phyloP scores from a whole-genome alignment of 768 basidiomycete genomes.

The Jaapia argillacea region DNA sequence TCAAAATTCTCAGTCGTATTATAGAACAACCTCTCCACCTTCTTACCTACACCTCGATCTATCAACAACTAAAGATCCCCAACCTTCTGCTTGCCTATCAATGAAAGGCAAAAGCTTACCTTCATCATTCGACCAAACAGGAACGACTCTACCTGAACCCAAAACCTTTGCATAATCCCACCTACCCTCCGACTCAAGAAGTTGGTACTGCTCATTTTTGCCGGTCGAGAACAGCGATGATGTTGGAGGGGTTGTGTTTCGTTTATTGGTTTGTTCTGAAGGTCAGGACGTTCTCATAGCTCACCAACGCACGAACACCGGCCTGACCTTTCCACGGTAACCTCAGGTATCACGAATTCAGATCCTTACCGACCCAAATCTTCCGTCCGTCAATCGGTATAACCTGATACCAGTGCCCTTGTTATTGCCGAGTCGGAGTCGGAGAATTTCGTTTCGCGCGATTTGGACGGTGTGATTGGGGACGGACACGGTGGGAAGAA shows the following conservation, averaged over 20 bases:
- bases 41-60: conserved; percentile 78
- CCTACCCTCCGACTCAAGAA: neutral
- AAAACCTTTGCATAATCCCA: conserved; percentile 25
- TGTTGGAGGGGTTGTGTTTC: conserved; percentile 67
- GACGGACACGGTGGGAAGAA: no score
- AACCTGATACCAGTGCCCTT: conserved; percentile 29
- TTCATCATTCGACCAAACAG: conserved; percentile 83
- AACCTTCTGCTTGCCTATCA: conserved; percentile 52
- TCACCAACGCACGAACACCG: no score
- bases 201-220: conserved; percentile 2
- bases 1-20: no score
- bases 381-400: conserved; percentile 34
- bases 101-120: conserved; percentile 56
- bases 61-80: conserved; percentile 45
- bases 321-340: no score
- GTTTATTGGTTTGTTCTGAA: conserved; percentile 50
- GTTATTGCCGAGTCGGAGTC: no score
- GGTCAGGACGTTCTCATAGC: conserved; percentile 24
- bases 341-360: conserved; percentile 30
- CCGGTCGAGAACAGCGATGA: conserved; percentile 41
- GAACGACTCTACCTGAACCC: conserved; percentile 62
- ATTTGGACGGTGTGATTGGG: no score
- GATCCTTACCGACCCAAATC: conserved; percentile 17
- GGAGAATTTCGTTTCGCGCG: no score
- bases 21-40: conserved; percentile 74